These are phyloP conservation scores for Elsinoe arachidis DNA, from an alignment of 2,329 filamentous ascomycete species.

Conservation along the genomic window DNA sequence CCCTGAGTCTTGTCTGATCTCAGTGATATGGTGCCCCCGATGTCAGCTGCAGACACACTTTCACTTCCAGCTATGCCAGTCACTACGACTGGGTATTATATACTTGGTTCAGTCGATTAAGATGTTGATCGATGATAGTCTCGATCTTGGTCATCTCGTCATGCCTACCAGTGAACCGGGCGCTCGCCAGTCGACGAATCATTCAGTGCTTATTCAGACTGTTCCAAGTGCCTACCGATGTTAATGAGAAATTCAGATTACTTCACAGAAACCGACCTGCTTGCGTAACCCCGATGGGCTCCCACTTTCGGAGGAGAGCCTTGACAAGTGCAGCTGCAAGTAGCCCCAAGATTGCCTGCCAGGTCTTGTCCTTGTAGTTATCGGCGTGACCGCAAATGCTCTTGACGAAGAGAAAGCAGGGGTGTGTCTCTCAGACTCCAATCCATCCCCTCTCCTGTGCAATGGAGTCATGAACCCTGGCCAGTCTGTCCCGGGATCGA, in stretches of 20 bases:
- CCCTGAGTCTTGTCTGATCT: background rate
- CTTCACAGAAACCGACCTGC: background rate
- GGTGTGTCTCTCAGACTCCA: constrained; percentile 14
- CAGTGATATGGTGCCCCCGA: background rate
- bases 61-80: too few relatives aligned
- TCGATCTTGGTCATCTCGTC: background rate
- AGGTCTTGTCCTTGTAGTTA: constrained; percentile 17
- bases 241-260: background rate
- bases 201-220: background rate
- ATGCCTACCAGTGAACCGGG: background rate
- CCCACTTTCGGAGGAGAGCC: background rate
- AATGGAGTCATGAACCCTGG: background rate
- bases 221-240: background rate
- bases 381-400: constrained; percentile 17
- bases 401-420: constrained; percentile 14
- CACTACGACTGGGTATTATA: too few relatives aligned
- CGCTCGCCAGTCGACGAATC: background rate
- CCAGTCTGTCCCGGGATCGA: background rate
- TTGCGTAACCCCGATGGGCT: background rate
- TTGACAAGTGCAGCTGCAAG: constrained; percentile 15
- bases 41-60: too few relatives aligned
- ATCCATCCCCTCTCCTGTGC: constrained; percentile 18
- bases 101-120: too few relatives aligned
- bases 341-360: constrained; percentile 15
- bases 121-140: background rate